Conservation (phyloP, 2,329 filamentous ascomycete species). For the Xylariaceae sp. region DNA sequence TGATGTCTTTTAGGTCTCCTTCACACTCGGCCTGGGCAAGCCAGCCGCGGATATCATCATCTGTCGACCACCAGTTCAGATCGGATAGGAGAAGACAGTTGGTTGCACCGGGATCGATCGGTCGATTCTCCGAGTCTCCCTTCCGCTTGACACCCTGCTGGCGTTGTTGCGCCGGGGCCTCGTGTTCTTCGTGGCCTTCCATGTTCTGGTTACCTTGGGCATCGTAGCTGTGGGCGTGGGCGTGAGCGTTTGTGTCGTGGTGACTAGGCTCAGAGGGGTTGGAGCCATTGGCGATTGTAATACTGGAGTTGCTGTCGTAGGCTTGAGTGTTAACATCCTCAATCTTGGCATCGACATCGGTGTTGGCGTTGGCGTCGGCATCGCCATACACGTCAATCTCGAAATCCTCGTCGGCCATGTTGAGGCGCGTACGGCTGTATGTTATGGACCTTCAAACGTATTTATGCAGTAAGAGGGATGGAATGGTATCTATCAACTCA, state of each 20-base stretch:
- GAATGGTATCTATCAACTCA: slow-evolving; percentile 31
- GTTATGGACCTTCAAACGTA: slow-evolving; percentile 30
- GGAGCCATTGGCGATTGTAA: slow-evolving; percentile 37
- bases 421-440: slow-evolving; percentile 26
- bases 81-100: slow-evolving; percentile 81
- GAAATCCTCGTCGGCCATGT: slow-evolving; percentile 65
- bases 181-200: slow-evolving; percentile 31
- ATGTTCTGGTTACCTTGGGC: slow-evolving; percentile 30
- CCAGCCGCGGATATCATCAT: slow-evolving; percentile 91
- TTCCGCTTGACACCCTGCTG: slow-evolving; percentile 57
- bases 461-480: slow-evolving; percentile 24
- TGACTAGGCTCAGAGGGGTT: slow-evolving; percentile 22
- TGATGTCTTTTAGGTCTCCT: slow-evolving; percentile 81
- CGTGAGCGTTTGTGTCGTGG: slow-evolving; percentile 30
- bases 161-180: slow-evolving; percentile 32
- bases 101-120: slow-evolving; percentile 55
- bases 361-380: slow-evolving; percentile 43
- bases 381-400: slow-evolving; percentile 70
- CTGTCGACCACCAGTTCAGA: slow-evolving; percentile 92
- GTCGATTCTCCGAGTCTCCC: slow-evolving; percentile 52
- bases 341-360: slow-evolving; percentile 36
- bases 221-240: slow-evolving; percentile 38
- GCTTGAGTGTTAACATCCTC: slow-evolving; percentile 37
- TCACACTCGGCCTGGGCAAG: slow-evolving; percentile 73
- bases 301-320: slow-evolving; percentile 35